A percentile compares a stretch with the other conserved stretches of the same genome.
phyloP scores from a whole-genome alignment of 345 rosid species.

The Cardamine occulta region DNA sequence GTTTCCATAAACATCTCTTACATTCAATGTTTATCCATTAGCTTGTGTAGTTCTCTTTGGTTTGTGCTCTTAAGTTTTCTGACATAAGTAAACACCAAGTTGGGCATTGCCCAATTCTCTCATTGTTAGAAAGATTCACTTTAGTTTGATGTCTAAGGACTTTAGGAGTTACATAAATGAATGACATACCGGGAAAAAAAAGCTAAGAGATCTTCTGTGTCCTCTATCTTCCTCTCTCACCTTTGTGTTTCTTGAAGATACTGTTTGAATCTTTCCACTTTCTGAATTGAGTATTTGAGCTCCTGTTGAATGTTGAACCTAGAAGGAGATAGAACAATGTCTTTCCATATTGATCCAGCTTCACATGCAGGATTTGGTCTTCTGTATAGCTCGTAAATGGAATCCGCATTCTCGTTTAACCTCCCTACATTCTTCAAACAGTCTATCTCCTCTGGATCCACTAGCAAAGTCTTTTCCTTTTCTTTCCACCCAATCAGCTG shows the following conservation, averaged over 20 bases:
- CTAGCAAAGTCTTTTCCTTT: conserved; percentile 79
- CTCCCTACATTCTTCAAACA: conserved; percentile 67
- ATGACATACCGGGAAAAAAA: conserved; percentile 37
- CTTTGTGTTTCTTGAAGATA: conserved; percentile 35
- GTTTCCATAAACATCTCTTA: conserved; percentile 9
- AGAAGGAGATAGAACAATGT: conserved; percentile 88
- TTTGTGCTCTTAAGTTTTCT: conserved; percentile 7
- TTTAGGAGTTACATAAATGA: conserved; percentile 33
- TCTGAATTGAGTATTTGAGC: conserved; percentile 72
- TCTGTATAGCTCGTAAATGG: conserved; percentile 75
- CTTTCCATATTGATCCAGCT: conserved; percentile 93
- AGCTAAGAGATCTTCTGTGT: conserved; percentile 16
- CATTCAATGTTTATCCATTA: conserved; percentile 6
- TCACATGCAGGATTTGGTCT: conserved; percentile 70
- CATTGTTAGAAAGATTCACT: conserved; percentile 8
- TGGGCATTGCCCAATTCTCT: neutral
- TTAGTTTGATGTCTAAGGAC: conserved; percentile 26
- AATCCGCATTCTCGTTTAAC: conserved; percentile 80
- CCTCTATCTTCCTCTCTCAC: conserved; percentile 8
- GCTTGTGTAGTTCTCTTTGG: neutral
- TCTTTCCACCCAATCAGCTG: conserved; percentile 99
- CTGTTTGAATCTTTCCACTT: conserved; percentile 60
- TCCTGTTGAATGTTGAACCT: conserved; percentile 80
- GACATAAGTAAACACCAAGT: neutral
- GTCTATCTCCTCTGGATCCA: conserved; percentile 86